Evolutionary conservation across 805 yeast species (phyloP).

Genomic region (Spathaspora girioi): DNA sequence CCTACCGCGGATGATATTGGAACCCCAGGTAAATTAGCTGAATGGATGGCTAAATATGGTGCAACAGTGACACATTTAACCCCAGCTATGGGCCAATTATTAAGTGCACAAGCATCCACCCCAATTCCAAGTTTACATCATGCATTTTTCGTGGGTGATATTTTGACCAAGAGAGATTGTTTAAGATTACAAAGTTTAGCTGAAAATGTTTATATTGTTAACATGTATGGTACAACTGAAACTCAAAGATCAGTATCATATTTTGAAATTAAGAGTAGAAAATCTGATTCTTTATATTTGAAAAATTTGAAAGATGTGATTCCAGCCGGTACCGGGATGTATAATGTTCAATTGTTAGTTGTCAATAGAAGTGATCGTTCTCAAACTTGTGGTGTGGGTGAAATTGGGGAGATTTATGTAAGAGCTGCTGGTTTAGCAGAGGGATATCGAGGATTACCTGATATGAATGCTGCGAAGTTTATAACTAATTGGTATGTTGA

Average conservation of each 20-base stretch:
- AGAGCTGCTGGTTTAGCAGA: slow-evolving; percentile 98
- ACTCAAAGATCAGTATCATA: slow-evolving; percentile 98
- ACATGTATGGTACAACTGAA: slow-evolving; percentile 99
- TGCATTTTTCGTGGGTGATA: slow-evolving; percentile 98
- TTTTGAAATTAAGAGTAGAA: slow-evolving; percentile 78
- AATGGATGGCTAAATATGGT: slow-evolving; percentile 89
- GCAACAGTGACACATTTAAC: slow-evolving; percentile 97
- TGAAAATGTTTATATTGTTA: slow-evolving; percentile 82
- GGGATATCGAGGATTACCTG: slow-evolving; percentile 91
- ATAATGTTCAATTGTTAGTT: slow-evolving; percentile 87
- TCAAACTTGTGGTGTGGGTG: slow-evolving; percentile 97
- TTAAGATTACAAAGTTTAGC: slow-evolving; percentile 88
- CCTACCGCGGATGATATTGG: slow-evolving; percentile 98
- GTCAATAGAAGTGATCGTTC: slow-evolving; percentile 87
- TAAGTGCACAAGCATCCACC: slow-evolving; percentile 92
- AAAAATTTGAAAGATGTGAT: slow-evolving; percentile 87
- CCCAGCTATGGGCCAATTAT: slow-evolving; percentile 98
- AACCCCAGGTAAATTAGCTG: slow-evolving; percentile 95
- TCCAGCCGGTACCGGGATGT: slow-evolving; percentile 99
- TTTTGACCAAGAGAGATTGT: slow-evolving; percentile 95
- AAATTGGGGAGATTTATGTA: slow-evolving; percentile 97
- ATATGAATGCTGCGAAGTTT: slow-evolving; percentile 81
- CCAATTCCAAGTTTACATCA: slow-evolving; percentile 84
- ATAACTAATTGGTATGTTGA: slow-evolving; percentile 88
- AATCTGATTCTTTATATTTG: slow-evolving; percentile 67